Percentiles rank a stretch among this genome's conserved stretches.
phyloP scores from a whole-genome alignment of 345 rosid species.

The Geranium brycei region DNA sequence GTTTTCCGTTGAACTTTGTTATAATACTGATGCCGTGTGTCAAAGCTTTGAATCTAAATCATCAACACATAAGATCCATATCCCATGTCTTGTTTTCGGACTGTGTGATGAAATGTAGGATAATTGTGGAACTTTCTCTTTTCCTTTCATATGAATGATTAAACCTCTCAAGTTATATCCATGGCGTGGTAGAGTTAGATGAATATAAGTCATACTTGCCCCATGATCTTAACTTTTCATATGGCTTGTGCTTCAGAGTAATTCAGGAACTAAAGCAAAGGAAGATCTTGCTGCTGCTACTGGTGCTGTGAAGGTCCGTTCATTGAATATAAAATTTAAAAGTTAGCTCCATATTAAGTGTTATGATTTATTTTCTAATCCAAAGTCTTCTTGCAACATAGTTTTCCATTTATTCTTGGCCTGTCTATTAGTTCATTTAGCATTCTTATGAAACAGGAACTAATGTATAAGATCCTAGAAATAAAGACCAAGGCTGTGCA shows the following conservation, averaged over 20 bases:
- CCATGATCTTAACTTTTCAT: background rate
- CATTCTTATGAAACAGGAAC: slow-evolving; percentile 45
- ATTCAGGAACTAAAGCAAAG: slow-evolving; percentile 92
- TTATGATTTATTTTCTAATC: background rate
- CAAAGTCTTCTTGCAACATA: background rate
- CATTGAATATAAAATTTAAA: slow-evolving; percentile 1
- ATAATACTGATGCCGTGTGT: too few species aligned
- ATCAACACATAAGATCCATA: background rate
- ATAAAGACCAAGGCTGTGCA: slow-evolving; percentile 98
- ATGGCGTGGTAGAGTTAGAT: too few species aligned
- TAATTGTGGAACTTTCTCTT: too few species aligned
- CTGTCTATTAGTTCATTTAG: slow-evolving; percentile 5
- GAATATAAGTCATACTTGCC: too few species aligned
- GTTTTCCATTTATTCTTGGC: background rate
- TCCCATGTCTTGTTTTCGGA: background rate
- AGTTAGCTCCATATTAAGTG: background rate
- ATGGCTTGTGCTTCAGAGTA: slow-evolving; percentile 45
- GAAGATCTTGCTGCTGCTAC: slow-evolving; percentile 99
- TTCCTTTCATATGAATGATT: too few species aligned
- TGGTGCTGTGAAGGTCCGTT: slow-evolving; percentile 83
- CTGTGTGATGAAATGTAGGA: background rate
- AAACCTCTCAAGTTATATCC: too few species aligned
- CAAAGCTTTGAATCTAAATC: background rate
- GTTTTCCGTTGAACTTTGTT: background rate
- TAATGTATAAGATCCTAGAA: slow-evolving; percentile 81